These are phyloP conservation scores for Populus ilicifolia DNA, from an alignment of 345 rosid species.

Conservation along the genomic window DNA sequence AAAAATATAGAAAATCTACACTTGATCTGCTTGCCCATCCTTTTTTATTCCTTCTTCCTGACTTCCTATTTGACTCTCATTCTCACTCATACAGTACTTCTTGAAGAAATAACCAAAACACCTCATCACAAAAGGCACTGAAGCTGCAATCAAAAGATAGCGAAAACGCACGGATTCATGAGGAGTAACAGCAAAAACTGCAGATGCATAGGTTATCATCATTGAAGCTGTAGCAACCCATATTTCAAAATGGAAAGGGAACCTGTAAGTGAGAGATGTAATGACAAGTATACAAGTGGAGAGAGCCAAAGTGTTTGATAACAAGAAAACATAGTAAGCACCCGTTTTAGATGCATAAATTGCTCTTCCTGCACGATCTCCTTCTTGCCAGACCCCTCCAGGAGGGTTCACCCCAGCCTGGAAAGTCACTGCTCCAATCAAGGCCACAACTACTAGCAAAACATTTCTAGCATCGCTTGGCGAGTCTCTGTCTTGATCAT, in stretches of 20 bases:
- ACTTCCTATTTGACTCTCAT: too few species aligned
- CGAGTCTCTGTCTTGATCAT: slow-evolving; percentile 9
- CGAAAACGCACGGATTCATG: slow-evolving; percentile 8
- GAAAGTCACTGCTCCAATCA: slow-evolving; percentile 21
- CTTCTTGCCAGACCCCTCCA: slow-evolving; percentile 32
- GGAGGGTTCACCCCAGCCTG: slow-evolving; percentile 23
- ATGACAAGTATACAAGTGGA: slow-evolving; percentile 16
- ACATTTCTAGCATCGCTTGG: slow-evolving; percentile 13
- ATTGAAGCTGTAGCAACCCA: slow-evolving; percentile 13
- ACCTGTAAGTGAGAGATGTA: slow-evolving; percentile 12
- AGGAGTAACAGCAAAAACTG: slow-evolving; percentile 27
- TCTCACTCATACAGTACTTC: not conserved
- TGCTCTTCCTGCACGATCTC: not conserved
- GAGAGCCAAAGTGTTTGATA: slow-evolving; percentile 16
- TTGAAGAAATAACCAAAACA: slow-evolving; percentile 15
- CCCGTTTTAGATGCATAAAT: slow-evolving; percentile 9
- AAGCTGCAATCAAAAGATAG: slow-evolving; percentile 10
- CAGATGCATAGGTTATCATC: slow-evolving; percentile 23
- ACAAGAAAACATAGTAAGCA: slow-evolving; percentile 28
- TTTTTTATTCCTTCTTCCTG: too few species aligned
- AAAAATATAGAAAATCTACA: too few species aligned
- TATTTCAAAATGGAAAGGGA: slow-evolving; percentile 25
- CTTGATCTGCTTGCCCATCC: too few species aligned
- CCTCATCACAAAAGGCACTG: slow-evolving; percentile 11
- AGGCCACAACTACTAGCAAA: slow-evolving; percentile 9